Evolutionary conservation across 179 eudicot species (phyloP).

Genomic region (Corrigiola litoralis): DNA sequence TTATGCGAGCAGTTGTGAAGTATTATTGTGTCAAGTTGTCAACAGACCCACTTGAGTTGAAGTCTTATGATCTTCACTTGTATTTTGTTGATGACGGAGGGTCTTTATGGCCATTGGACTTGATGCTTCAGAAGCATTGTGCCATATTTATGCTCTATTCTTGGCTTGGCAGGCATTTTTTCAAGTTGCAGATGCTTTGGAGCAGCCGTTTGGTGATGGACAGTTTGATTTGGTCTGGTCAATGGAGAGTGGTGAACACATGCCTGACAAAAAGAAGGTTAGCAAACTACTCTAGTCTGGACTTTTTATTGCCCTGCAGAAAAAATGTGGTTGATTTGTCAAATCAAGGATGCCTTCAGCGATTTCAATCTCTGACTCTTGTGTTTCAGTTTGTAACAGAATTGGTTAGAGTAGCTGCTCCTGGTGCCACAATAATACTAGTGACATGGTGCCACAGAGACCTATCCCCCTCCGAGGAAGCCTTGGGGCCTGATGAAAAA

Average conservation of each 20-base stretch:
- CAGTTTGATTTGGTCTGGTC: constrained; percentile 95
- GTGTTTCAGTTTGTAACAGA: constrained; percentile 64
- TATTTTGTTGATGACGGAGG: neutral
- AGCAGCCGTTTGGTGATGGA: constrained; percentile 88
- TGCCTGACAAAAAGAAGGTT: constrained; percentile 94
- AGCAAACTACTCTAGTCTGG: neutral
- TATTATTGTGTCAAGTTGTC: too few species aligned
- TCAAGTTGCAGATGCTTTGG: constrained; percentile 92
- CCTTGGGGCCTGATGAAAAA: constrained; percentile 60
- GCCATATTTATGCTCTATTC: neutral
- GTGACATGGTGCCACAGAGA: constrained; percentile 99
- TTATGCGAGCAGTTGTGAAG: too few species aligned
- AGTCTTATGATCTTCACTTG: too few species aligned
- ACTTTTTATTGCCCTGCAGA: neutral
- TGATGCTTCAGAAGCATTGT: neutral
- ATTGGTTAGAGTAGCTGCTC: constrained; percentile 87
- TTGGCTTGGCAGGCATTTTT: constrained; percentile 54
- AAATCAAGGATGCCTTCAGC: too few species aligned
- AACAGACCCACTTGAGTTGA: too few species aligned
- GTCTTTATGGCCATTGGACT: neutral
- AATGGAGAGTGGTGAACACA: constrained; percentile 99
- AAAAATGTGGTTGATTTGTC: neutral
- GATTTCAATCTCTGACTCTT: neutral
- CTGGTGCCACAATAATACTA: constrained; percentile 78
- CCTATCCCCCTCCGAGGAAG: constrained; percentile 66